Evolutionary conservation across 495 filamentous ascomycete species (phyloP).

Genomic region (Ramalina intermedia): DNA sequence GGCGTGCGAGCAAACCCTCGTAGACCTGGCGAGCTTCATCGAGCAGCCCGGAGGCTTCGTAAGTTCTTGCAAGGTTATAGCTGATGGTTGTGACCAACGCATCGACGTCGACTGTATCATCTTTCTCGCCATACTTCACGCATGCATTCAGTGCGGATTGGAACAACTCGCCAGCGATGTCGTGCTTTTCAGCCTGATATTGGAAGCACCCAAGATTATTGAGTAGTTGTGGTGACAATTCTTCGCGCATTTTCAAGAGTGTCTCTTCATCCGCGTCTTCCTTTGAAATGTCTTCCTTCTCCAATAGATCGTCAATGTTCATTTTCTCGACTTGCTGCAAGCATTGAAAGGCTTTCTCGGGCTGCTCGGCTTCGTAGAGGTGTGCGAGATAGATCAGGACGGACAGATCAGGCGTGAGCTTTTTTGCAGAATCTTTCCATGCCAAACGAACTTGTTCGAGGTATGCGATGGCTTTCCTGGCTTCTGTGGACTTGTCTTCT

Average conservation of each 20-base stretch:
- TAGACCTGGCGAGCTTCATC: constrained; percentile 81
- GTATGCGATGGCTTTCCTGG: constrained; percentile 67
- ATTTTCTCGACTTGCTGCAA: constrained; percentile 79
- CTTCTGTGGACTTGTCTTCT: constrained; percentile 73
- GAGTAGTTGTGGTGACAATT: constrained; percentile 74
- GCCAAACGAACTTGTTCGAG: constrained; percentile 72
- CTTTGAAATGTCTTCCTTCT: constrained; percentile 46
- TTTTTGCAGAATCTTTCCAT: constrained; percentile 86
- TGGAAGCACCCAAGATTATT: constrained; percentile 97
- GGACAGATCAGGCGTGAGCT: constrained; percentile 60
- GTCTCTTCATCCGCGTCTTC: constrained; percentile 48
- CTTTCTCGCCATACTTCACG: constrained; percentile 52
- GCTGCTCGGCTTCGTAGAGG: constrained; percentile 70
- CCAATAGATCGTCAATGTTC: constrained; percentile 57
- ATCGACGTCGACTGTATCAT: constrained; percentile 58
- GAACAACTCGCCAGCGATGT: constrained; percentile 70
- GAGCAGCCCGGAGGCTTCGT: constrained; percentile 66
- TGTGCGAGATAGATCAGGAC: constrained; percentile 87
- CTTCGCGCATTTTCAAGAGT: constrained; percentile 48
- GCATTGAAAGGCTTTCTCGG: constrained; percentile 84
- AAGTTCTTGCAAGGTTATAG: constrained; percentile 93
- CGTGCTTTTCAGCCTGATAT: constrained; percentile 71
- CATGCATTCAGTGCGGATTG: constrained; percentile 80
- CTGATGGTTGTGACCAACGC: constrained; percentile 85
- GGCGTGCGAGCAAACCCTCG: constrained; percentile 64